Percentiles rank a stretch among this genome's conserved stretches.
Evolutionary conservation across 805 yeast species (phyloP).

Genomic region (Nakazawaea ishiwadae): DNA sequence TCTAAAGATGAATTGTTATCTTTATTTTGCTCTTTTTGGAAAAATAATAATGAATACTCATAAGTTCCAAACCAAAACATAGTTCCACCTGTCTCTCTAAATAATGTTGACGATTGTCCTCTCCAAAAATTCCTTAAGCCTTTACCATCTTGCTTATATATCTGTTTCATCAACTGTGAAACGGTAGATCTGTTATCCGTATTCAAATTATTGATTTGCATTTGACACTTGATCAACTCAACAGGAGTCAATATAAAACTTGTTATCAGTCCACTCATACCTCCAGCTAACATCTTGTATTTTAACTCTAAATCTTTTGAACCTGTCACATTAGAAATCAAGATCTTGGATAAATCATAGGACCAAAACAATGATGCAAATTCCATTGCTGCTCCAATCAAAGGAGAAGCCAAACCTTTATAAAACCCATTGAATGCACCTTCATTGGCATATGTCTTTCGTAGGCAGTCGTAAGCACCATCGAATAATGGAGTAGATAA

Average conservation of each 20-base stretch:
- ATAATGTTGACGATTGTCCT: constrained; percentile 77
- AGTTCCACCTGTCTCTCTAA: constrained; percentile 85
- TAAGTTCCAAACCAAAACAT: constrained; percentile 94
- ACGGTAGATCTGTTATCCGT: constrained; percentile 26
- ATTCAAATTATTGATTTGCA: constrained; percentile 60
- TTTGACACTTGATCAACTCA: constrained; percentile 83
- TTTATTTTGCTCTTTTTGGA: constrained; percentile 23
- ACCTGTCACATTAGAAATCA: constrained; percentile 16
- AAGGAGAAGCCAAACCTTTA: constrained; percentile 74
- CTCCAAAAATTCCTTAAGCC: constrained; percentile 81
- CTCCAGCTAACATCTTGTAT: constrained; percentile 61
- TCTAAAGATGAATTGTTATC: constrained; percentile 41
- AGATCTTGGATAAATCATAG: constrained; percentile 44
- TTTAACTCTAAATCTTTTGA: constrained; percentile 17
- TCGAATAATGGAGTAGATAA: constrained; percentile 41
- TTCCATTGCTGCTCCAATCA: constrained; percentile 88
- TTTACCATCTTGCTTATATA: constrained; percentile 32
- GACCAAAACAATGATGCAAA: constrained; percentile 74
- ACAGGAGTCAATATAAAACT: constrained; percentile 85
- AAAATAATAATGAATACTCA: constrained; percentile 44
- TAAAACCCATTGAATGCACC: constrained; percentile 73
- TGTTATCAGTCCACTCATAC: constrained; percentile 75
- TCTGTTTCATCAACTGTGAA: constrained; percentile 32
- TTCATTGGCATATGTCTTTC: constrained; percentile 56
- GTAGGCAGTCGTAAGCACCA: constrained; percentile 65